phyloP scores from a whole-genome alignment of 2,329 filamentous ascomycete species.

The Dactylellina cionopaga region DNA sequence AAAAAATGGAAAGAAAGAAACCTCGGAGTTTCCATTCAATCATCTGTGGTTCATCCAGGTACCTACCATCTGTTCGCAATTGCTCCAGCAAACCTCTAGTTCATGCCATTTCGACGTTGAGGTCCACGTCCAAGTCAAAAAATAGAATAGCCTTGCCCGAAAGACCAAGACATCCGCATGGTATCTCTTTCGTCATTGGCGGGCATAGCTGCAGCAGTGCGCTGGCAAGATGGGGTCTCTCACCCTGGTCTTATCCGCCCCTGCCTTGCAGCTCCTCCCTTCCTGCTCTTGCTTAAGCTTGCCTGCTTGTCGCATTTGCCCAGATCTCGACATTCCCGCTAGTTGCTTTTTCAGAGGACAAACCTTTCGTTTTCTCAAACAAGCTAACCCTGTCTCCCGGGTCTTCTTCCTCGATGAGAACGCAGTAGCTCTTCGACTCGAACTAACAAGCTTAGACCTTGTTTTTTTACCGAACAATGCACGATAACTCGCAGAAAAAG shows the following conservation, averaged over 20 bases:
- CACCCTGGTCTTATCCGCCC: constrained; percentile 51
- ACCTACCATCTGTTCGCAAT: constrained; percentile 6
- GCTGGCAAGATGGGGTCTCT: constrained; percentile 47
- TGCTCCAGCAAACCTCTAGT: neutral
- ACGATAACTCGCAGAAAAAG: constrained; percentile 53
- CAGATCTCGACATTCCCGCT: constrained; percentile 35
- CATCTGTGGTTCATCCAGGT: constrained; percentile 1
- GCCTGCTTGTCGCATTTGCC: constrained; percentile 39
- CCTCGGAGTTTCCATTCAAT: constrained; percentile 29
- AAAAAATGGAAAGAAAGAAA: constrained; percentile 7
- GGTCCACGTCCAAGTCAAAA: constrained; percentile 50
- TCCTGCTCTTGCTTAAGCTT: constrained; percentile 30
- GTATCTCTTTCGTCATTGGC: constrained; percentile 51
- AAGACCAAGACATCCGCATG: constrained; percentile 34
- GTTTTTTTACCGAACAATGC: constrained; percentile 51
- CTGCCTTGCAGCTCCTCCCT: constrained; percentile 50
- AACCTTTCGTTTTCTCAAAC: constrained; percentile 50
- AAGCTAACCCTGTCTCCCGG: constrained; percentile 51
- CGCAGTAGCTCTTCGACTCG: constrained; percentile 15
- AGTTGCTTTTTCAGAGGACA: constrained; percentile 41
- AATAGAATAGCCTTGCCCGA: constrained; percentile 52
- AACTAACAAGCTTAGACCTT: constrained; percentile 51
- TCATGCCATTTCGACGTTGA: constrained; percentile 44
- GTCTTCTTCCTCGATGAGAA: constrained; percentile 39
- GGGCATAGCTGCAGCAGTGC: constrained; percentile 50